Evolutionary conservation across 1,139 yeast species (phyloP).

Genomic region (Petasospora rhodanensis): DNA sequence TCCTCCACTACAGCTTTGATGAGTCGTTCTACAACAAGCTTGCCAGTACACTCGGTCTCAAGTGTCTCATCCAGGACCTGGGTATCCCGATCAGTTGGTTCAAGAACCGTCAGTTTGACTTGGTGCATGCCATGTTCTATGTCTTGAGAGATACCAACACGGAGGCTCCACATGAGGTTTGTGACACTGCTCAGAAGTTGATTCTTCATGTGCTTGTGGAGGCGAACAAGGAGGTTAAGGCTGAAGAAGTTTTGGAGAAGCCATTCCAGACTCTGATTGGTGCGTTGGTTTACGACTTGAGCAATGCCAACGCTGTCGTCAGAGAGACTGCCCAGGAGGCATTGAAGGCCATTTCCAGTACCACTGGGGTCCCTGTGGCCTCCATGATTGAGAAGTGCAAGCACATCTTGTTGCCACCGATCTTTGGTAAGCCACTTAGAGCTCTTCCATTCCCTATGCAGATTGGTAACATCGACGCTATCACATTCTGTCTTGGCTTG

Average conservation of each 20-base stretch:
- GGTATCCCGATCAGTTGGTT: constrained; percentile 71
- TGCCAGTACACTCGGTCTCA: constrained; percentile 85
- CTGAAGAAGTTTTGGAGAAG: constrained; percentile 57
- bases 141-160: constrained; percentile 87
- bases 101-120: constrained; percentile 72
- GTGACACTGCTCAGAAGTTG: constrained; percentile 64
- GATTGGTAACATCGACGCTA: constrained; percentile 96
- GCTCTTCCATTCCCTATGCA: constrained; percentile 99
- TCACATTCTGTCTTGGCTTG: constrained; percentile 79
- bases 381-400: constrained; percentile 80
- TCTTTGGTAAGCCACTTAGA: constrained; percentile 92
- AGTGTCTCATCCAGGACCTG: constrained; percentile 65
- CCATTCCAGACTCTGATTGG: constrained; percentile 84
- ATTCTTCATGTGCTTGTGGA: constrained; percentile 60
- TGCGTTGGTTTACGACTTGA: constrained; percentile 84
- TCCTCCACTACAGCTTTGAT: constrained; percentile 88
- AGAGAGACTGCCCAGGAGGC: constrained; percentile 79
- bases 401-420: constrained; percentile 79
- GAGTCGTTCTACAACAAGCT: constrained; percentile 80
- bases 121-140: constrained; percentile 81
- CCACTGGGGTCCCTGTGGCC: constrained; percentile 65
- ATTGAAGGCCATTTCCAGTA: constrained; percentile 60
- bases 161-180: constrained; percentile 79
- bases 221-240: constrained; percentile 57
- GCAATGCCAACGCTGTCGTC: constrained; percentile 80